These are phyloP conservation scores for Colletotrichum navitas DNA, from an alignment of 2,329 filamentous ascomycete species.

Conservation along the genomic window DNA sequence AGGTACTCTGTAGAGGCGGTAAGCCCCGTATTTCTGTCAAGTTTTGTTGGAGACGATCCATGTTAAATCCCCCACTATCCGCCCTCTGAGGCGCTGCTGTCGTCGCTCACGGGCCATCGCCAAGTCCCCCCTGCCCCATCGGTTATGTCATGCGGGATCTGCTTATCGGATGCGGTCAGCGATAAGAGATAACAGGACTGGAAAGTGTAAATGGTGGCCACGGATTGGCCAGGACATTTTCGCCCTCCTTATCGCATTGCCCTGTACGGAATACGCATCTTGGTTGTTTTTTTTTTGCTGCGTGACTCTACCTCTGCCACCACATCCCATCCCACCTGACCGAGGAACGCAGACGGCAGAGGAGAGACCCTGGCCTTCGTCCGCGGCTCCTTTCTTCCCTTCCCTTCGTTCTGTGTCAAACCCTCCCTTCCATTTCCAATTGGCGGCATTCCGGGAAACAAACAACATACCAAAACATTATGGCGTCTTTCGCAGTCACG, in stretches of 20 bases:
- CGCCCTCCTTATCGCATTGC: neutral
- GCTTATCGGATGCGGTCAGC: constrained; percentile 30
- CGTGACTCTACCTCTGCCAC: constrained; percentile 22
- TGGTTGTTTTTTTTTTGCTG: constrained; percentile 4
- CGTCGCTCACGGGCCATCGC: neutral
- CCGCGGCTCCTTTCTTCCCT: constrained; percentile 7
- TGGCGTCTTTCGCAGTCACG: constrained; percentile 51
- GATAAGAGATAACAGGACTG: constrained; percentile 37
- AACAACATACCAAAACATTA: constrained; percentile 37
- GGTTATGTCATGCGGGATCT: constrained; percentile 41
- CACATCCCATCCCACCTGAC: constrained; percentile 39
- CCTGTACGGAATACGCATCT: too few relatives aligned
- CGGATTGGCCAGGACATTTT: neutral
- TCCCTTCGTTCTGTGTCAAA: neutral
- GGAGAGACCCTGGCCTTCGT: constrained; percentile 11
- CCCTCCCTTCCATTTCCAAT: neutral
- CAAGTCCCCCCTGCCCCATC: constrained; percentile 19
- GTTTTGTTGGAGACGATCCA: constrained; percentile 31
- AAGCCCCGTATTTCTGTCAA: constrained; percentile 19
- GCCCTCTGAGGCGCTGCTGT: neutral
- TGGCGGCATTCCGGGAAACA: neutral
- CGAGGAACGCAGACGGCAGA: constrained; percentile 8
- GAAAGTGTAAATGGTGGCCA: neutral
- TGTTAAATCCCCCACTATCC: constrained; percentile 26
- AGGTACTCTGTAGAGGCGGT: constrained; percentile 9